A percentile compares a stretch with the other conserved stretches of the same genome.
Conservation (phyloP, 257 asterid genomes). For the Pogostemon cablin region DNA sequence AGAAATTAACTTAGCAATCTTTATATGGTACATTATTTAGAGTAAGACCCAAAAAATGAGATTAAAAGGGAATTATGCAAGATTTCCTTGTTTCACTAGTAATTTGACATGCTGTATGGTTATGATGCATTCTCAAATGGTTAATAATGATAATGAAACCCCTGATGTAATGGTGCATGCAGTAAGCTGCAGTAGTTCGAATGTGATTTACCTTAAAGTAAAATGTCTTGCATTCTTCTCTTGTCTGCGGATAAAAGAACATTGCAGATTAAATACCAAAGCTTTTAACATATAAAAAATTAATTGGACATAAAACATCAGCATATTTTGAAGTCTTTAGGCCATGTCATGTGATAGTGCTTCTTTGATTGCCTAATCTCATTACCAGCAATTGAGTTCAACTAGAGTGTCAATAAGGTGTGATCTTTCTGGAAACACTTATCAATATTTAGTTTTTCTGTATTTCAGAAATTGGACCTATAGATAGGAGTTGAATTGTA, state of each 20-base stretch:
- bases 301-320: slow-evolving; percentile 15
- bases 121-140: not conserved
- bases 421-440: slow-evolving; percentile 4
- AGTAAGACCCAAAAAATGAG: slow-evolving; percentile 6
- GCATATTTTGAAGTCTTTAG: not conserved
- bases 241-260: slow-evolving; percentile 39
- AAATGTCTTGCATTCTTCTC: slow-evolving; percentile 44
- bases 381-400: slow-evolving; percentile 17
- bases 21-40: not conserved
- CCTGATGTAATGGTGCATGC: slow-evolving; percentile 4
- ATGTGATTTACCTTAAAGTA: slow-evolving; percentile 42
- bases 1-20: not conserved
- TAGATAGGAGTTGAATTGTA: slow-evolving; percentile 27
- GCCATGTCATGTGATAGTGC: not conserved
- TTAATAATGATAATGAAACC: slow-evolving; percentile 2
- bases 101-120: slow-evolving; percentile 2
- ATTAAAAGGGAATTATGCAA: not conserved
- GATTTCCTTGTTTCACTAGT: slow-evolving; percentile 17
- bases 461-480: not conserved
- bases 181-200: slow-evolving; percentile 21
- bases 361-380: slow-evolving; percentile 11
- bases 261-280: slow-evolving; percentile 24
- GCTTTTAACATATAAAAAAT: not conserved
- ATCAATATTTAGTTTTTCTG: not conserved
- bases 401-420: slow-evolving; percentile 9